A percentile compares a stretch with the other conserved stretches of the same genome.
These are phyloP conservation scores for Heliocybe sulcata DNA, from an alignment of 1,284 basidiomycete genomes.

Conservation along the genomic window DNA sequence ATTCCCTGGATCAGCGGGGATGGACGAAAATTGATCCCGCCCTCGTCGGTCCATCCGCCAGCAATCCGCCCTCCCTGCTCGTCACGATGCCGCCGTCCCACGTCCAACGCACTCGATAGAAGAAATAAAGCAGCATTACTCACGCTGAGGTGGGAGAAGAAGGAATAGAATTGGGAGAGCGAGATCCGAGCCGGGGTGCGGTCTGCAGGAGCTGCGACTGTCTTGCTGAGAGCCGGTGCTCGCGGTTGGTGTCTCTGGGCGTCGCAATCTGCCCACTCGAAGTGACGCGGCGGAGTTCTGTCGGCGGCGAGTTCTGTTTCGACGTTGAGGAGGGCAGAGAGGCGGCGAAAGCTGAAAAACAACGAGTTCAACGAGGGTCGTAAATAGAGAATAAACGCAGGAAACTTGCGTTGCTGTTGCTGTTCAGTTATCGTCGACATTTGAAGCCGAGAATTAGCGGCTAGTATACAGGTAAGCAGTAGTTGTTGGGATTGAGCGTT, in stretches of 20 bases:
- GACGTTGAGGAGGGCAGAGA: slow-evolving; percentile 22
- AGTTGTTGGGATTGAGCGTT: background rate
- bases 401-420: background rate
- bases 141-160: slow-evolving; percentile 73
- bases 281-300: slow-evolving; percentile 35
- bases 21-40: slow-evolving; percentile 7
- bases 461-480: background rate
- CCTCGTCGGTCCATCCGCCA: background rate
- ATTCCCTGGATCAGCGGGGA: background rate
- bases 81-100: too few species aligned
- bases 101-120: slow-evolving; percentile 3
- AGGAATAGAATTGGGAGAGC: slow-evolving; percentile 62
- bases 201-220: slow-evolving; percentile 38
- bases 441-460: background rate
- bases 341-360: slow-evolving; percentile 6
- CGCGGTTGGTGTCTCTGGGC: slow-evolving; percentile 24
- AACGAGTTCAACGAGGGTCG: background rate
- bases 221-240: slow-evolving; percentile 32
- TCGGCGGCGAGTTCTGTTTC: background rate
- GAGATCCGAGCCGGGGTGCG: slow-evolving; percentile 40
- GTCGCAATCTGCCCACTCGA: slow-evolving; percentile 31
- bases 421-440: background rate
- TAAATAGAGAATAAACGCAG: background rate
- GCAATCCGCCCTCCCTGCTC: background rate
- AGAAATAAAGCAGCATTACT: slow-evolving; percentile 19